Evolutionary conservation across 768 basidiomycete species (phyloP), one percentile per base, ranked within the genome.

Genomic region (Cystobasidium ongulense): DNA sequence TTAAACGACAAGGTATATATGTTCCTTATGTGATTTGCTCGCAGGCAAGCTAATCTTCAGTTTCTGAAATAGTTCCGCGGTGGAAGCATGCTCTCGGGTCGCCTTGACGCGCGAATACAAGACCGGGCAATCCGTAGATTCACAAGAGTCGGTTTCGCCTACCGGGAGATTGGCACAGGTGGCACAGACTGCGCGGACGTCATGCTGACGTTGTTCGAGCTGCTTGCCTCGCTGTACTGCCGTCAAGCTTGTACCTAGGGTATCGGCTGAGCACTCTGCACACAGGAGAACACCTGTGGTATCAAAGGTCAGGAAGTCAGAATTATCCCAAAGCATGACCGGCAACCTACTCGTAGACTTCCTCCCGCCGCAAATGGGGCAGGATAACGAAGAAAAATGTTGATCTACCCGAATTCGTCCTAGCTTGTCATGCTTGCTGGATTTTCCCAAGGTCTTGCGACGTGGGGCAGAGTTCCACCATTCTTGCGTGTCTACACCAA

Each of bases 121-220:
- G 87, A 90, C 89, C 0, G 88, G 86, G 79, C 94, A 98, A 78
- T 96, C 92, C 57, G 90, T 82, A 8, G 90, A 91, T 78, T 89
- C 87, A 81, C 94, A 98, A 38, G 85, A 80, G 57, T 88, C 85
- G 0, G 85, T 84, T 71, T 91, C 90, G 15, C 81, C 82, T 2
- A 83, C 81, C 1, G 87, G 84, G 0, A 83, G 84, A 1, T 82
- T 82, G 2, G 87, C 83, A 80, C 94, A 98, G 1, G 88, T 86
- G 8, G 83, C 82, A 79, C 94, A 98, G 36, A 92, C 83, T 1
- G 81, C 82, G 52, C 92, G 89, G 1, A 87, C 81, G n/a, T 86
- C 82, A 21, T 81, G 77, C 0, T 89, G 80, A 27, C 85, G 86
- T 31, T 81, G 80, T 75, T 90, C 87, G 17, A 86, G 85, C 15